Conservation (phyloP, 441 rosid species). For the Erysimum pusillum region DNA sequence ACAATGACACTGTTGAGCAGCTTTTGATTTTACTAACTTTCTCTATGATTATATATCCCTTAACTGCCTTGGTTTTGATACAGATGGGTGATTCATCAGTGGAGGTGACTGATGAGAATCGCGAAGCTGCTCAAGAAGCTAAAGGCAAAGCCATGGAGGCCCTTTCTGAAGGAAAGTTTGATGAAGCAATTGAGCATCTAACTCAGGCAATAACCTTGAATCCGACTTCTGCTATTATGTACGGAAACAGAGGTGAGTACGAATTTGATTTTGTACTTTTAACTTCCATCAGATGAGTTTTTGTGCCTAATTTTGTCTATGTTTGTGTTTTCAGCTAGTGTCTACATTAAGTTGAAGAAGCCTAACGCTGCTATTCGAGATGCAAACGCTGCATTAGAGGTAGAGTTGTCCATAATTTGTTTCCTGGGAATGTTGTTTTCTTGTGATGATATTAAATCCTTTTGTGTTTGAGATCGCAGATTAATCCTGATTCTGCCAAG, state of each 20-base stretch:
- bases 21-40: neutral
- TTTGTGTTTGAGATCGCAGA: conserved; percentile 52
- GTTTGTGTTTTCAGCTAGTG: conserved; percentile 71
- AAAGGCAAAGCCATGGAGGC: conserved; percentile 89
- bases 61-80: conserved; percentile 10
- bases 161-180: conserved; percentile 83
- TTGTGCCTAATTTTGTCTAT: neutral
- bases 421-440: neutral
- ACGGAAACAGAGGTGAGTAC: conserved; percentile 84
- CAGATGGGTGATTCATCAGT: conserved; percentile 87
- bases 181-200: conserved; percentile 84
- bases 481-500: conserved; percentile 95
- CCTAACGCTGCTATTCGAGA: conserved; percentile 97
- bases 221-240: conserved; percentile 93
- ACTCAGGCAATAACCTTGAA: conserved; percentile 83
- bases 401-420: conserved; percentile 16
- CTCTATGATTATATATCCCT: neutral
- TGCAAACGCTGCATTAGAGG: conserved; percentile 94
- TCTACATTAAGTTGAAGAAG: conserved; percentile 93
- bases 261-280: neutral
- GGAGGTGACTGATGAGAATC: conserved; percentile 89
- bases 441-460: neutral
- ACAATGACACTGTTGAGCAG: neutral
- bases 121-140: conserved; percentile 83
- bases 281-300: neutral